Conservation (phyloP, 768 basidiomycete genomes). For the Cubamyces lactineus region DNA sequence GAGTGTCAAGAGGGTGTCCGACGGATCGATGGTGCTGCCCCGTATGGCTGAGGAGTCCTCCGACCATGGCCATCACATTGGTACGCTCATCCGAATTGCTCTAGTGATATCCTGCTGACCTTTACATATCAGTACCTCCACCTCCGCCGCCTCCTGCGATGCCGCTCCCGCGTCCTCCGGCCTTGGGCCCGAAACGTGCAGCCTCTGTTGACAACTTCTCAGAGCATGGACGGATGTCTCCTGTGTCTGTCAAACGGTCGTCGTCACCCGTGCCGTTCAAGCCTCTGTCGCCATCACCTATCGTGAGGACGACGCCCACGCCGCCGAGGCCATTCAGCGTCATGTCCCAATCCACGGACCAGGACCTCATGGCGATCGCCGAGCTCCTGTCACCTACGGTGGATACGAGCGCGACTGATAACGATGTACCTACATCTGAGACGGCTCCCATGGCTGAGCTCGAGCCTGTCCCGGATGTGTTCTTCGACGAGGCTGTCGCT, state of each 20-base stretch:
- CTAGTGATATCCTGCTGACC: background rate
- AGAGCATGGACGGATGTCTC: conserved; percentile 6
- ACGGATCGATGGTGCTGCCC: conserved; percentile 14
- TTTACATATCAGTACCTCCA: background rate
- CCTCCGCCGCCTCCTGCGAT: conserved; percentile 12
- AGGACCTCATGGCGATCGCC: conserved; percentile 53
- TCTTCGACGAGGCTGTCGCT: conserved; percentile 10
- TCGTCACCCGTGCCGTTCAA: conserved; percentile 15
- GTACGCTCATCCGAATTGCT: background rate
- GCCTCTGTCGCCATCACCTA: conserved; percentile 34
- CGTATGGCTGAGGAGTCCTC: conserved; percentile 9
- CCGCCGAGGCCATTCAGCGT: conserved; percentile 43
- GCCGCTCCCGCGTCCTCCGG: conserved; percentile 10
- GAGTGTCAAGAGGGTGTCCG: conserved; percentile 7
- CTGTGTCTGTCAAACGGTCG: background rate
- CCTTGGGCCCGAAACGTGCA: background rate
- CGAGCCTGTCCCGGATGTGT: conserved; percentile 10
- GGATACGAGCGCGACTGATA: conserved; percentile 27
- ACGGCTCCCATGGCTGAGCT: conserved; percentile 4
- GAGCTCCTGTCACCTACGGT: conserved; percentile 47
- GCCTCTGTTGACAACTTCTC: conserved; percentile 12
- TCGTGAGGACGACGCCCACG: conserved; percentile 26
- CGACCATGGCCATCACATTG: background rate
- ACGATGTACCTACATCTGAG: conserved; percentile 34
- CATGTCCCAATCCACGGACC: conserved; percentile 52